Base-by-base conservation (phyloP, 2,329 filamentous ascomycete species). In the Aureobasidium sp. region DNA sequence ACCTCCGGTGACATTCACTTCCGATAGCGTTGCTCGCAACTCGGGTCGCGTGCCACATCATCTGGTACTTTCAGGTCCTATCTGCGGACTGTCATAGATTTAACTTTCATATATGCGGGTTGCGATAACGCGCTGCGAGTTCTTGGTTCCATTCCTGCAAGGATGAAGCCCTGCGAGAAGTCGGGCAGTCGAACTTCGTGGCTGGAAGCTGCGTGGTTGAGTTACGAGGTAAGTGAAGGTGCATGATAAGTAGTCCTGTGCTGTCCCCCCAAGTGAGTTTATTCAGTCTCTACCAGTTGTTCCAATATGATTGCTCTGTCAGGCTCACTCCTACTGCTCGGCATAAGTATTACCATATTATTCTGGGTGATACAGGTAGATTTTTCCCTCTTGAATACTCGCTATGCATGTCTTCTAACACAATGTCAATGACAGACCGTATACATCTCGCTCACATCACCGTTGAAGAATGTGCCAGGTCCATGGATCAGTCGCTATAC, bases 381-480 rank as follows among this genome's bases (percentile, higher is more conserved):
- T 7, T 26, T 12, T 2, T 2, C 10, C 8, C 4, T 15, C 1
- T n/a, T 5, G 12, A 1, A 37, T 13, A 37, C 26, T 8, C 15
- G 8, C 7, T 29, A 9, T 29, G 12, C 2, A 37, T 8, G 1
- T 13, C 15, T 51, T 6, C 56, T 59, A 23, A 59, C 26, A 6
- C 0, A 6, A 9, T 1, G 6, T 13, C 27, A 17, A 41, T 12
- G 17, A 17, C 36, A 60, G 57, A 42, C 27, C n/a, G 2, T 50
- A 9, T 60, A 60, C 10, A 2, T 42, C 17, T 47, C 60, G 8
- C 17, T 62, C 17, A 72, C 63, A 10, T 64, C 63, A 20, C 70
- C 71, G 15, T 61, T 73, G 0, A 66, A 66, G 56, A 57, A 62
- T 4, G 53, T 73, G 5, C 71, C 71, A 13, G 71, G 71, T 13